Percentiles rank a stretch among this genome's conserved stretches.
Conservation (phyloP, 73 alveolate genomes). For the Paramecium octaurelia region DNA sequence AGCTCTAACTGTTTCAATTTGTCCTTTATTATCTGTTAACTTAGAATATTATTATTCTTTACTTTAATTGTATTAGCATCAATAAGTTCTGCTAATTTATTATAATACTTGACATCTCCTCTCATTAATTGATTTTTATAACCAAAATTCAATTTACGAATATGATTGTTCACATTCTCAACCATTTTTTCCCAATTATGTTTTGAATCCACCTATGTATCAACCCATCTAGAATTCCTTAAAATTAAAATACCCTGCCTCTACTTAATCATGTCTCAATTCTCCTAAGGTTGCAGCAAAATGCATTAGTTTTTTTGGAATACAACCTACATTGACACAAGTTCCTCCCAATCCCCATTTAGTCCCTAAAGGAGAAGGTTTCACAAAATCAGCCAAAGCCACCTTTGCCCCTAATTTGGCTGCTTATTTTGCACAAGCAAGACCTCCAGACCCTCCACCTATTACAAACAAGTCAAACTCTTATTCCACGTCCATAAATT, state of each 20-base stretch:
- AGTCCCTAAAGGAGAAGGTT: slow-evolving; percentile 96
- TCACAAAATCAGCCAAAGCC: slow-evolving; percentile 97
- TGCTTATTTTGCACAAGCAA: slow-evolving; percentile 98
- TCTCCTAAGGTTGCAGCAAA: slow-evolving; percentile 94
- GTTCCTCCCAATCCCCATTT: slow-evolving; percentile 97
- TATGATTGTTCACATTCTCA: slow-evolving; percentile 85
- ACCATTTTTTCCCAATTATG: slow-evolving; percentile 92
- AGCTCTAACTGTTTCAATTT: slow-evolving; percentile 76
- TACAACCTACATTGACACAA: slow-evolving; percentile 99
- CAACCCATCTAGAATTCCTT: slow-evolving; percentile 52
- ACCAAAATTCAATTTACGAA: slow-evolving; percentile 87
- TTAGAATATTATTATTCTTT: not conserved
- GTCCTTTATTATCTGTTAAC: slow-evolving; percentile 82
- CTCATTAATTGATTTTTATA: slow-evolving; percentile 81
- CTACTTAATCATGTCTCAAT: slow-evolving; percentile 69
- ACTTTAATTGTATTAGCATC: slow-evolving; percentile 91
- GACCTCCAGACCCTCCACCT: slow-evolving; percentile 99
- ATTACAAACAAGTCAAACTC: slow-evolving; percentile 90
- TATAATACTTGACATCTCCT: slow-evolving; percentile 84
- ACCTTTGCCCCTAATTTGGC: slow-evolving; percentile 88
- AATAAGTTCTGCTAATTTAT: slow-evolving; percentile 91
- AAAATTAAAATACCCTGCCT: slow-evolving; percentile 69
- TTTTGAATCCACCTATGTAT: slow-evolving; percentile 59
- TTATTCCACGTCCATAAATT: slow-evolving; percentile 61
- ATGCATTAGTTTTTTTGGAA: slow-evolving; percentile 99